Evolutionary conservation across 495 filamentous ascomycete genomes (phyloP).

Genomic region (Parathielavia appendiculata): DNA sequence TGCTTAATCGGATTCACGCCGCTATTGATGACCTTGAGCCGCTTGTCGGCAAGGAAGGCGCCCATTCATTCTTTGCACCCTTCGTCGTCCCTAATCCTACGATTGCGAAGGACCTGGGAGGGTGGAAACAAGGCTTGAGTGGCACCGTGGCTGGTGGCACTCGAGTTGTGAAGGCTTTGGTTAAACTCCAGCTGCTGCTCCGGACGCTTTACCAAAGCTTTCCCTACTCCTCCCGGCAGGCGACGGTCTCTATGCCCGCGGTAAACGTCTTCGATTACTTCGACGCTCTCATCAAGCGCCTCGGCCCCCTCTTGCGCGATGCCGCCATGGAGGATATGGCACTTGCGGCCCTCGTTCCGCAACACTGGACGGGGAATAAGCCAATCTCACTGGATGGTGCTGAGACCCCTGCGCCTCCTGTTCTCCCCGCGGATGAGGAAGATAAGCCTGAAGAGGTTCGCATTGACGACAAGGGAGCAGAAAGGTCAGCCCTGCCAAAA

Average conservation of each 20-base stretch:
- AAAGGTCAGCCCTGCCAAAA: conserved; percentile 15
- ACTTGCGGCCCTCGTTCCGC: conserved; percentile 45
- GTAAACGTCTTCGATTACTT: conserved; percentile 82
- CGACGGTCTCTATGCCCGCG: conserved; percentile 51
- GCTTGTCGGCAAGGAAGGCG: conserved; percentile 46
- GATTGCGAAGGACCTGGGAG: conserved; percentile 26
- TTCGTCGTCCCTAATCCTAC: conserved; percentile 38
- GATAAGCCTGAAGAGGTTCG: conserved; percentile 13
- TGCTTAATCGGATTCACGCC: conserved; percentile 66
- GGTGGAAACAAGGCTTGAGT: conserved; percentile 30
- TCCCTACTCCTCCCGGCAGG: conserved; percentile 51
- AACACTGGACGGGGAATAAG: conserved; percentile 37
- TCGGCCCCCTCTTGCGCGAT: conserved; percentile 70
- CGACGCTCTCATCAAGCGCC: conserved; percentile 55
- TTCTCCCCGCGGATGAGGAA: background rate
- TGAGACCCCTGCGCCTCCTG: background rate
- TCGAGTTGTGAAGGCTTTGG: conserved; percentile 66
- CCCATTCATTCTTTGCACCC: conserved; percentile 55
- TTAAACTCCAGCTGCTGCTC: conserved; percentile 66
- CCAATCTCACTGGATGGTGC: conserved; percentile 7
- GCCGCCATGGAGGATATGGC: conserved; percentile 80
- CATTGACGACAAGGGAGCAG: conserved; percentile 35
- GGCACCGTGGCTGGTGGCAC: conserved; percentile 58
- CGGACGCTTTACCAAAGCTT: conserved; percentile 69
- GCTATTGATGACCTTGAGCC: conserved; percentile 62